Evolutionary conservation across 1,284 basidiomycete genomes (phyloP), one percentile per base, ranked within the genome.

Genomic region (Puccinia hordei): DNA sequence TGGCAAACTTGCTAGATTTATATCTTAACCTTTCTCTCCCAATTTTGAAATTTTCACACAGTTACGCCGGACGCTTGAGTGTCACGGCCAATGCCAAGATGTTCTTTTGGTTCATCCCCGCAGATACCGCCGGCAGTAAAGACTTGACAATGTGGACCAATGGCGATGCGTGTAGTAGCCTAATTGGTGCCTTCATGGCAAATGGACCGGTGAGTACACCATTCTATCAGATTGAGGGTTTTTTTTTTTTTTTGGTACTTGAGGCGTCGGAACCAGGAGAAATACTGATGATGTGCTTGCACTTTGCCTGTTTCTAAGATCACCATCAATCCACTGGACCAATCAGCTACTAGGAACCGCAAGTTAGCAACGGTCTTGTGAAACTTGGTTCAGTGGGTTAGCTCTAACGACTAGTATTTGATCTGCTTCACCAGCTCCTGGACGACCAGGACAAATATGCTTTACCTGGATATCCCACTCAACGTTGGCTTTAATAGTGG

Each of bases 71-170:
- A 1, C 85, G 92, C 63, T 83, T 92, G 74, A 91, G 91, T 19
- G 92, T 92, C 78, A 91, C 90, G 82, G 85, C 85, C 33, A 85
- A 87, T 33, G 71, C 87, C 2, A 87, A 90, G 63, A 87, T 93
- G 12, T 93, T 91, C 87, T 93, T 94, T 86, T 93, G 92, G 93
- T 91, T 92, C 86, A 92, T 92, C 87, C 92, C 92, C 57, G 90
- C 92, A 0, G 90, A 90, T 13, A 86, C 90, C 83, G 90, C 90
- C 17, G 91, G 90, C 79, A 84, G 89, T 17, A 90, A 93, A 83
- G 91, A 93, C 83, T 84, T 93, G 73, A 89, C 83, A 83, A 57
- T 82, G 83, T 78, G 65, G 65, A 49, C 15, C 49, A 82, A 78
- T 80, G 87, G 88, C 10, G 89, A 88, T 0, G 88, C 88, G n/a